Evolutionary conservation across 768 basidiomycete genomes (phyloP).

Genomic region (Mycena epipterygia): DNA sequence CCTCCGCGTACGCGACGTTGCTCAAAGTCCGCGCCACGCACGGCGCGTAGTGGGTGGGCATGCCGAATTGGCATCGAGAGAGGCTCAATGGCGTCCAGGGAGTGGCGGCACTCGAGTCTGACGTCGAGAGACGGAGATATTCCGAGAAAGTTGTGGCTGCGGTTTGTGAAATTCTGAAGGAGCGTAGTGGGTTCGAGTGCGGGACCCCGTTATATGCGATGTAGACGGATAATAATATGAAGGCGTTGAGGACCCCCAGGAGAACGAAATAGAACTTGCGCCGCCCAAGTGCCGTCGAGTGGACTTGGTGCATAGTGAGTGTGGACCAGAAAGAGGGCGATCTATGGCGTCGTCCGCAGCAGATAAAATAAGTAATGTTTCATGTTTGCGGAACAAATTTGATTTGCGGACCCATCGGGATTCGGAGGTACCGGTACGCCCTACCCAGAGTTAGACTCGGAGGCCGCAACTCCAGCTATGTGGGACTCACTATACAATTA

Average conservation of each 20-base stretch:
- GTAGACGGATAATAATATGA: slow-evolving; percentile 2
- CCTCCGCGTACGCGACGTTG: slow-evolving; percentile 28
- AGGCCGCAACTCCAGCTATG: too few relatives aligned
- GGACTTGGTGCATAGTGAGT: too few relatives aligned
- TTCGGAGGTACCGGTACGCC: too few relatives aligned
- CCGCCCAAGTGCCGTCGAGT: too few relatives aligned
- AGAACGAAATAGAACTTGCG: slow-evolving; percentile 1
- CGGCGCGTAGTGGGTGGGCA: slow-evolving; percentile 30
- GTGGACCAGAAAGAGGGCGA: too few relatives aligned
- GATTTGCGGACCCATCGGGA: too few relatives aligned
- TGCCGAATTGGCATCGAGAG: slow-evolving; percentile 16
- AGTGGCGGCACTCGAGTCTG: not conserved
- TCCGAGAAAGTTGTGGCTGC: not conserved
- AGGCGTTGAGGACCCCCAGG: not conserved
- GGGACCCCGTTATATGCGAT: slow-evolving; percentile 1
- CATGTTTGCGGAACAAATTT: too few relatives aligned
- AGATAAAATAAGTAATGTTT: too few relatives aligned
- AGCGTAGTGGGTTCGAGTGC: not conserved
- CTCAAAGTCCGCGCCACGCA: slow-evolving; percentile 16
- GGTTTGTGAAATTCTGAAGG: not conserved
- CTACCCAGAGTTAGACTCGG: too few relatives aligned
- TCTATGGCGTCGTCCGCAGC: too few relatives aligned
- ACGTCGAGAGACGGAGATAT: slow-evolving; percentile 1
- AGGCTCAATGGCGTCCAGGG: slow-evolving; percentile 27
- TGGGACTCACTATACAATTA: too few relatives aligned